Evolutionary conservation across 805 yeast genomes (phyloP).

Genomic region (Saccharomycopsis sp.): DNA sequence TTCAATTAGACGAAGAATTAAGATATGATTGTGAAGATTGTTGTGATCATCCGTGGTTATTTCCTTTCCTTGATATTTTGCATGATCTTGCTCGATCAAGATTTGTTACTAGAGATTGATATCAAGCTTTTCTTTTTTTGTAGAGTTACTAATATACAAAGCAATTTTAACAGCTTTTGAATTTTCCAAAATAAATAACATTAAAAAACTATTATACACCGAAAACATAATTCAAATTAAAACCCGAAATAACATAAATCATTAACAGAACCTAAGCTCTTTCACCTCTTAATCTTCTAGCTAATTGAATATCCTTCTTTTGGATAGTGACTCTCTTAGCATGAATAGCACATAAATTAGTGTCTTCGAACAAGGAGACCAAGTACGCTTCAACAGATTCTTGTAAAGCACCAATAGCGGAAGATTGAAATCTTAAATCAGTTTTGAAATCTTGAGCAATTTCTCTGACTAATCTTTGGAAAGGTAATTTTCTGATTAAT

Average conservation of each 20-base stretch:
- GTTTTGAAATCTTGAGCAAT: constrained; percentile 91
- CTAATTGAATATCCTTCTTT: constrained; percentile 96
- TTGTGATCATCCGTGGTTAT: constrained; percentile 37
- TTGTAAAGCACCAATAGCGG: constrained; percentile 96
- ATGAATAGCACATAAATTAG: constrained; percentile 96
- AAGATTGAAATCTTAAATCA: constrained; percentile 92
- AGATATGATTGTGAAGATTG: constrained; percentile 32
- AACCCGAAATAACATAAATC: no score
- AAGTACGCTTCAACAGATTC: constrained; percentile 98
- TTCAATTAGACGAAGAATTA: constrained; percentile 28
- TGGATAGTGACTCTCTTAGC: constrained; percentile 98
- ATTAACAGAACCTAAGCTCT: constrained; percentile 54
- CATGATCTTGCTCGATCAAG: no score
- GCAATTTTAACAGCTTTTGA: no score
- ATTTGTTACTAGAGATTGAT: no score
- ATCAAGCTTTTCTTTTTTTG: no score
- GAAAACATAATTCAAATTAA: background rate
- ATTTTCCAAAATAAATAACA: no score
- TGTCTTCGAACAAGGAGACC: constrained; percentile 93
- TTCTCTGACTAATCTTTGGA: constrained; percentile 94
- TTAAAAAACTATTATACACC: constrained; percentile 1
- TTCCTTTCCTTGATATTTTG: no score
- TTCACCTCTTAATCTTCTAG: constrained; percentile 97
- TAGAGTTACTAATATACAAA: no score
- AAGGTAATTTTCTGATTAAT: constrained; percentile 91